These are phyloP conservation scores for Lecanicillium sp. DNA, from an alignment of 2,329 filamentous ascomycete genomes.

Conservation along the genomic window DNA sequence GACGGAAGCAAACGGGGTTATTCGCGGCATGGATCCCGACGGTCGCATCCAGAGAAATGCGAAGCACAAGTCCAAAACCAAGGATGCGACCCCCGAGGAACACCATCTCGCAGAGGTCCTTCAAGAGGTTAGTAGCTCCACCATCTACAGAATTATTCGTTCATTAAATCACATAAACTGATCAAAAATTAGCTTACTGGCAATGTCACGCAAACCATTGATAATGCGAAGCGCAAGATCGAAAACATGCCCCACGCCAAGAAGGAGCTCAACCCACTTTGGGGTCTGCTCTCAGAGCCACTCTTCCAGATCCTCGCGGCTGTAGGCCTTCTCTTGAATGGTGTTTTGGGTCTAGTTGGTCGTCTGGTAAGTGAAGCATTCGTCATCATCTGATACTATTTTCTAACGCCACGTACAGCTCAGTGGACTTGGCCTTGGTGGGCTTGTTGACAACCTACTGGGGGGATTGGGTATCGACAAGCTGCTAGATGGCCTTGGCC, in stretches of 20 bases:
- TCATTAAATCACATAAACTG: slow-evolving; percentile 37
- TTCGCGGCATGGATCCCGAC: slow-evolving; percentile 83
- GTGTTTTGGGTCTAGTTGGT: slow-evolving; percentile 79
- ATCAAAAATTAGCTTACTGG: slow-evolving; percentile 54
- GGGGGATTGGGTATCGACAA: slow-evolving; percentile 71
- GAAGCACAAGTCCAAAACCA: slow-evolving; percentile 68
- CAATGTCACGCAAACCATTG: slow-evolving; percentile 73
- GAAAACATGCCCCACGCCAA: slow-evolving; percentile 89
- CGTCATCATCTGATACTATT: background rate
- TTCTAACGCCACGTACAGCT: slow-evolving; percentile 33
- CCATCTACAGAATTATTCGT: slow-evolving; percentile 76
- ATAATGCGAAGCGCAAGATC: slow-evolving; percentile 81
- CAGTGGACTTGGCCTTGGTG: slow-evolving; percentile 74
- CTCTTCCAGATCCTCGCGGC: slow-evolving; percentile 89
- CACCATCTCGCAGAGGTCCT: slow-evolving; percentile 24
- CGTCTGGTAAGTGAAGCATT: slow-evolving; percentile 44
- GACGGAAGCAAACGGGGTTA: slow-evolving; percentile 76
- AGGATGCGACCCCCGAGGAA: slow-evolving; percentile 64
- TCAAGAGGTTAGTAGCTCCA: slow-evolving; percentile 35
- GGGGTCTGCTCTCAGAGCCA: slow-evolving; percentile 75
- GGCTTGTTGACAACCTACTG: slow-evolving; percentile 70
- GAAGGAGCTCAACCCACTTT: slow-evolving; percentile 89
- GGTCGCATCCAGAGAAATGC: slow-evolving; percentile 78
- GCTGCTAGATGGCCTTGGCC: slow-evolving; percentile 65
- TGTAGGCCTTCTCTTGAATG: slow-evolving; percentile 73